Percentiles rank a stretch among this genome's conserved stretches.
phyloP scores from a whole-genome alignment of 306 rosid genomes.

The Castanea crenata region DNA sequence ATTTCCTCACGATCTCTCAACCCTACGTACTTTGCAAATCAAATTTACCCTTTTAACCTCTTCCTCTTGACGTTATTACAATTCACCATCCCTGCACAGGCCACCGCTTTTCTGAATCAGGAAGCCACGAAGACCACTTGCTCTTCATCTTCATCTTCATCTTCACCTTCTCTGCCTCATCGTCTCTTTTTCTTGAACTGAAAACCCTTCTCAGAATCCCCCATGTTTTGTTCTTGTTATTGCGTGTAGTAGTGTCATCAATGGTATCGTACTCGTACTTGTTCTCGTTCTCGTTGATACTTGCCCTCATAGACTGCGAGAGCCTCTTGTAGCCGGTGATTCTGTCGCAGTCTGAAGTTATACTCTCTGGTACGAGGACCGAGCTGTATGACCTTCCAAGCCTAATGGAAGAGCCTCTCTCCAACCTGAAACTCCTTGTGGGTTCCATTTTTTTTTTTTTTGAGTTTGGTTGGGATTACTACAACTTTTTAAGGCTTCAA shows the following conservation, averaged over 20 bases:
- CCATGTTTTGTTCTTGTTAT: conserved; percentile 25
- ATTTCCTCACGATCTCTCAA: background rate
- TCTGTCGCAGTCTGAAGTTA: conserved; percentile 29
- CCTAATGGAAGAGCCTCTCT: background rate
- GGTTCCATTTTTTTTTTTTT: conserved; percentile 22
- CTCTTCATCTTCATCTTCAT: conserved; percentile 15
- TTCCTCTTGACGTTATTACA: background rate
- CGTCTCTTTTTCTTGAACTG: conserved; percentile 14
- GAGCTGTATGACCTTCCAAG: conserved; percentile 23
- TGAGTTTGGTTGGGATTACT: background rate
- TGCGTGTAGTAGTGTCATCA: no score
- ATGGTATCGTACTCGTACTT: background rate
- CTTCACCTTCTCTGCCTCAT: background rate
- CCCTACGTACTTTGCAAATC: background rate
- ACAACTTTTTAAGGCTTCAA: no score
- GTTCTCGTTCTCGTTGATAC: conserved; percentile 14
- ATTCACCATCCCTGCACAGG: conserved; percentile 67
- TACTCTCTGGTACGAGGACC: conserved; percentile 26
- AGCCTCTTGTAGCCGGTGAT: conserved; percentile 45
- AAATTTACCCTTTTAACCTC: background rate
- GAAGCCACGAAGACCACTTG: conserved; percentile 65
- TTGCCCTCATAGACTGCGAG: conserved; percentile 29
- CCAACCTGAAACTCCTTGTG: conserved; percentile 30
- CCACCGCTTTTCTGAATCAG: conserved; percentile 52
- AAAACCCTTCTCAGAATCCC: conserved; percentile 36